A percentile compares a stretch with the other conserved stretches of the same genome.
Evolutionary conservation across 768 basidiomycete genomes (phyloP).

Genomic region (Pisolithus microcarpus): DNA sequence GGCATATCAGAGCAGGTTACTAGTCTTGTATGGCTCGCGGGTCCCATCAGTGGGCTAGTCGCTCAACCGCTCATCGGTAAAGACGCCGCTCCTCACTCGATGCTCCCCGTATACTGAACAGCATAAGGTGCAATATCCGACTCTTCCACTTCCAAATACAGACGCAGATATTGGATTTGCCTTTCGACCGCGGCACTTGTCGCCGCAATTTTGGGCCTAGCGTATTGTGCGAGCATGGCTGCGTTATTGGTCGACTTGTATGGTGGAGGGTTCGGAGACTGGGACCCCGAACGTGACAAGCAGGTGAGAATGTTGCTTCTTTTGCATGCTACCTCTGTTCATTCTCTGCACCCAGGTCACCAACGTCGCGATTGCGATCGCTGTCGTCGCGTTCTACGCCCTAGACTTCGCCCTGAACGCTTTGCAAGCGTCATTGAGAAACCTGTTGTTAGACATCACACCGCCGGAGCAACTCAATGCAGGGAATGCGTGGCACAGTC

Average conservation of each 20-base stretch:
- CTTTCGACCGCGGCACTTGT: slow-evolving; percentile 78
- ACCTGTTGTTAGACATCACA: slow-evolving; percentile 87
- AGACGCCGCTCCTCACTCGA: background rate
- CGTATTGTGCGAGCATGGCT: slow-evolving; percentile 74
- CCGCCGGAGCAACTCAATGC: slow-evolving; percentile 84
- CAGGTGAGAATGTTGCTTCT: slow-evolving; percentile 36
- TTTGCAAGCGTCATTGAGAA: slow-evolving; percentile 84
- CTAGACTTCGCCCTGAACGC: slow-evolving; percentile 98
- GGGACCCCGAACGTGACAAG: slow-evolving; percentile 69
- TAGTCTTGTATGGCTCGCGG: slow-evolving; percentile 90
- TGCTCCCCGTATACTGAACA: slow-evolving; percentile 4
- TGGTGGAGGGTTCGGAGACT: slow-evolving; percentile 71
- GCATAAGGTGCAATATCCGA: slow-evolving; percentile 86
- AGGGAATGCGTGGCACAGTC: slow-evolving; percentile 97
- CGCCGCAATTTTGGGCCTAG: slow-evolving; percentile 69
- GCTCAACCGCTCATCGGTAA: slow-evolving; percentile 98
- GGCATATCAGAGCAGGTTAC: slow-evolving; percentile 86
- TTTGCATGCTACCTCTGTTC: background rate
- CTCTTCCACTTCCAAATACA: slow-evolving; percentile 82
- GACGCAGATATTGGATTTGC: slow-evolving; percentile 90
- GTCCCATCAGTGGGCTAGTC: slow-evolving; percentile 90
- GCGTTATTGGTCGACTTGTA: slow-evolving; percentile 69
- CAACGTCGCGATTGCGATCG: slow-evolving; percentile 73
- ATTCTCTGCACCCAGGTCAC: slow-evolving; percentile 39
- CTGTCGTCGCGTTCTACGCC: slow-evolving; percentile 84